Base-by-base conservation (phyloP, 164 flowering plant genomes). In the Amborella trichopoda region DNA sequence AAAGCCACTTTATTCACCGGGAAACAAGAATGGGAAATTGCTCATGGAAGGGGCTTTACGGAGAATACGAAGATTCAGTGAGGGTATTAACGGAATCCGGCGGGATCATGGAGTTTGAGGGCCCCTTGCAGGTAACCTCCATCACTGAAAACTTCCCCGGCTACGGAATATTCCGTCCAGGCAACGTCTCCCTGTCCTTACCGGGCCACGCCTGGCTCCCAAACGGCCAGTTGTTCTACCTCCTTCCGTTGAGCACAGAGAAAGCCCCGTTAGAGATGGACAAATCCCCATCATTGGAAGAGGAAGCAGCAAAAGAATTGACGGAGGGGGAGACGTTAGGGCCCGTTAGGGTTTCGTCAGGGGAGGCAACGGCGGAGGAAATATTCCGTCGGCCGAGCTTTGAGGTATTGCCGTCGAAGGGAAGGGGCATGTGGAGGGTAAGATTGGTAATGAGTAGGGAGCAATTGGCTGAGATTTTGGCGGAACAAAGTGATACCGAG, bases 371-470 rank as follows among this genome's bases (percentile, higher is more conserved):
- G 17, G 61, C 49, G 2, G 50, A 41, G 16, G 57, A 40, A 16
- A 39, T 53, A 21, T 34, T 61, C 5, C 39, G n/a, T 2, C 71
- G 65, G 23, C 52, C 72, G 22, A 70, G 40, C 2, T 42, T 76
- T 0, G 68, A 74, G 45, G 83, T 73, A 0, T 48, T 75, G 62
- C 79, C 80, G 0, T 50, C 74, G 30, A 55, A 47, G 3, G 64
- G 70, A 45, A 60, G 71, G 3, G 79, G 81, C 4, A 63, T 80
- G 25, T 83, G 94, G 94, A 80, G 50, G 50, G 86, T 81, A 66
- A 83, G 67, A 47, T 13, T 80, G 65, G 72, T 65, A 67, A 80
- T 83, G 25, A 58, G 62, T 37, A 63, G 71, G 0, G 65, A 69
- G 32, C 69, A 76, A 32, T 23, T 83, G 64, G 78, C 71, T 56